These are phyloP conservation scores for Cornus kousa DNA, from an alignment of 148 eudicot genomes.

Conservation along the genomic window DNA sequence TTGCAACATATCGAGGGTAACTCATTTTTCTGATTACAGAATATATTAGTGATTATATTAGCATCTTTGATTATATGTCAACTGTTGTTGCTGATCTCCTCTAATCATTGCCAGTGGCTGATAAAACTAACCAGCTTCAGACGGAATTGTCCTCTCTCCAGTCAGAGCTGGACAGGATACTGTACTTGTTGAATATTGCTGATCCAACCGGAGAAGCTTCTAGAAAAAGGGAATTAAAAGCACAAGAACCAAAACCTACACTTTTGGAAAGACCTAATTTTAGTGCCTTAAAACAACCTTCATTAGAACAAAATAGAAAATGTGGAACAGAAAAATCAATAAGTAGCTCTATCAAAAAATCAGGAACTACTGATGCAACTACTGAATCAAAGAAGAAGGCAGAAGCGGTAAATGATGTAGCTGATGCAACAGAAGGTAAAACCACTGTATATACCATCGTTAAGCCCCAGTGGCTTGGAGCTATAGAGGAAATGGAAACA, in stretches of 20 bases:
- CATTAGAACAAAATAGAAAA: conserved; percentile 25
- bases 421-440: conserved; percentile 37
- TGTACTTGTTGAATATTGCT: conserved; percentile 85
- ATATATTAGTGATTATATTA: background rate
- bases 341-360: conserved; percentile 26
- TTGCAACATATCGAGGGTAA: background rate
- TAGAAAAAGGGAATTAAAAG: conserved; percentile 52
- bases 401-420: conserved; percentile 27
- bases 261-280: conserved; percentile 23
- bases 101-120: conserved; percentile 50
- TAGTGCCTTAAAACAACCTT: conserved; percentile 27
- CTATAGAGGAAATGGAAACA: conserved; percentile 53
- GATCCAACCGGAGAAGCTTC: conserved; percentile 91
- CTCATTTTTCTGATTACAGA: background rate
- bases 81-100: conserved; percentile 2
- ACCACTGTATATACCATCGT: conserved; percentile 44
- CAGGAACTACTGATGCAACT: conserved; percentile 19
- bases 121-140: conserved; percentile 54
- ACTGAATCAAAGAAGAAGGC: conserved; percentile 28
- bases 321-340: conserved; percentile 27
- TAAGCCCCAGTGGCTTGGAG: conserved; percentile 99
- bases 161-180: conserved; percentile 75
- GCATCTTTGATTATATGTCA: too few species aligned
- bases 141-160: conserved; percentile 72
- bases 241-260: conserved; percentile 32